These are phyloP conservation scores for Scedosporium apiospermum DNA, from an alignment of 2,329 filamentous ascomycete species.

Conservation along the genomic window DNA sequence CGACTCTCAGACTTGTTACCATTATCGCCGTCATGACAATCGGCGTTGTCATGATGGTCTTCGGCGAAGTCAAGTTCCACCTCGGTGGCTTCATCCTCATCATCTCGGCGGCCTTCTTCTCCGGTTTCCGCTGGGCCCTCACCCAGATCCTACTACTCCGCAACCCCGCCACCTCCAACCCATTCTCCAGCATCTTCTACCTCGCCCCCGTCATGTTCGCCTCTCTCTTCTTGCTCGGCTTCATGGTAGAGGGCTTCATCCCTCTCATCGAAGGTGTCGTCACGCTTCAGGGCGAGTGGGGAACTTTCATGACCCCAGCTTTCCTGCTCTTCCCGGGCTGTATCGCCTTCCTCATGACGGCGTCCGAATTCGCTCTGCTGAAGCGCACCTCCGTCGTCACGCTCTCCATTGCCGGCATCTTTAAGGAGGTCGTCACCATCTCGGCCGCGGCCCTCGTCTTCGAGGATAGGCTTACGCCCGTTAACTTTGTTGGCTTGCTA, in stretches of 20 bases:
- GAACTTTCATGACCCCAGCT: slow-evolving; percentile 52
- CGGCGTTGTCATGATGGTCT: slow-evolving; percentile 97
- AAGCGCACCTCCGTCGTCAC: slow-evolving; percentile 95
- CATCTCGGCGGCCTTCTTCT: slow-evolving; percentile 89
- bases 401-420: slow-evolving; percentile 91
- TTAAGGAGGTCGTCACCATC: slow-evolving; percentile 98
- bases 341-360: slow-evolving; percentile 93
- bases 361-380: slow-evolving; percentile 88
- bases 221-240: slow-evolving; percentile 67
- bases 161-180: slow-evolving; percentile 91
- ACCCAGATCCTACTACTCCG: slow-evolving; percentile 91
- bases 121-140: slow-evolving; percentile 95
- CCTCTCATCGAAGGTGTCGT: slow-evolving; percentile 58
- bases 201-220: slow-evolving; percentile 96
- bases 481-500: slow-evolving; percentile 82
- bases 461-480: slow-evolving; percentile 72
- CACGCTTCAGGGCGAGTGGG: slow-evolving; percentile 57
- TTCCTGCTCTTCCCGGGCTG: slow-evolving; percentile 83
- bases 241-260: slow-evolving; percentile 74
- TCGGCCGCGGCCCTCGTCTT: slow-evolving; percentile 80
- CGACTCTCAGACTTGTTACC: slow-evolving; percentile 72
- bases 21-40: slow-evolving; percentile 89
- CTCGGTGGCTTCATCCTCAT: slow-evolving; percentile 81
- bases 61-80: slow-evolving; percentile 85
- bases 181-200: slow-evolving; percentile 94